A percentile compares a stretch with the other conserved stretches of the same genome.
Conservation (phyloP, 2,329 filamentous ascomycete species). For the Aspergillus sp. region DNA sequence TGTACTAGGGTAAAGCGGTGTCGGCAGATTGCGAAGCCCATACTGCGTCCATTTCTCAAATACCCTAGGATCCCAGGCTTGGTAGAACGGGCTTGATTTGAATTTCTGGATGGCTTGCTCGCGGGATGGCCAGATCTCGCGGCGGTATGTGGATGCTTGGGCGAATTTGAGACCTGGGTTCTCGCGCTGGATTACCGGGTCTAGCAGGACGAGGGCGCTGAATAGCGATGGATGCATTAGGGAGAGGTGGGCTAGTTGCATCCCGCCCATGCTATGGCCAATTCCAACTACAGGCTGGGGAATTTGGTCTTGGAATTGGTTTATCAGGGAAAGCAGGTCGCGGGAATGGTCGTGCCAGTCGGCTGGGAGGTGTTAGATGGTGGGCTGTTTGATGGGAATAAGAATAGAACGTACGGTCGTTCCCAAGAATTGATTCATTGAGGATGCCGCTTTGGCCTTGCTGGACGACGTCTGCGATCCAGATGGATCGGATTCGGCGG, state of each 20-base stretch:
- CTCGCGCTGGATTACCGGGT: conserved; percentile 6
- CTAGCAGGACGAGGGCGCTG: conserved; percentile 3
- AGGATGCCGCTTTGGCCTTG: conserved; percentile 14
- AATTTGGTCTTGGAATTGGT: conserved; percentile 16
- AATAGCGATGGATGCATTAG: conserved; percentile 11
- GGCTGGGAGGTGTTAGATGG: neutral
- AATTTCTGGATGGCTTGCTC: conserved; percentile 63
- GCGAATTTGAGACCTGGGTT: neutral
- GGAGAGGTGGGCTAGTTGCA: conserved; percentile 32
- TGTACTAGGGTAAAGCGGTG: conserved; percentile 26
- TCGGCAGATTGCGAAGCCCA: conserved; percentile 66
- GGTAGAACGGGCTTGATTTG: conserved; percentile 65
- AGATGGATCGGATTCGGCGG: conserved; percentile 55
- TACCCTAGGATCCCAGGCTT: conserved; percentile 70
- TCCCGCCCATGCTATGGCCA: conserved; percentile 14
- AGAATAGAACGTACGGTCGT: conserved; percentile 9
- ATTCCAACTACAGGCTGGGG: conserved; percentile 8
- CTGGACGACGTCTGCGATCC: conserved; percentile 14
- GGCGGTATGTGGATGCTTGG: conserved; percentile 47
- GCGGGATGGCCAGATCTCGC: conserved; percentile 72
- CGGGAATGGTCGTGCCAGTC: conserved; percentile 13
- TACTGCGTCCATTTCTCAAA: conserved; percentile 66
- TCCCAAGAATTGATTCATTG: conserved; percentile 12
- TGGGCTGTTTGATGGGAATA: neutral
- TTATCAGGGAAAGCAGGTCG: conserved; percentile 13